Conservation (phyloP, 805 yeast species). For the Yarrowia yakushimensis region DNA sequence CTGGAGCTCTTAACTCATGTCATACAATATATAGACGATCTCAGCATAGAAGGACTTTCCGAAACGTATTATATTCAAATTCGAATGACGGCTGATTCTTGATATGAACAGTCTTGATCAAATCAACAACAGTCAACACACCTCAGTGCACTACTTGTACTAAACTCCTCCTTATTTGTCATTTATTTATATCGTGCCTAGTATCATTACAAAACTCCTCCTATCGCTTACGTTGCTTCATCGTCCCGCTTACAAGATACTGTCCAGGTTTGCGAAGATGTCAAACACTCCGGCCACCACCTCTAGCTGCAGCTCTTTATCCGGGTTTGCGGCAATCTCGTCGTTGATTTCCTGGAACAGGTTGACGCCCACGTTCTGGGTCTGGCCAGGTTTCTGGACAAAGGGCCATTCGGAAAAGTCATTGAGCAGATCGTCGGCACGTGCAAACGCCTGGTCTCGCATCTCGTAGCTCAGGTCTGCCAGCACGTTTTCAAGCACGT, state of each 20-base stretch:
- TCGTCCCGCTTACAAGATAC: slow-evolving; percentile 55
- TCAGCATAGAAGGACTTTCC: too few species aligned
- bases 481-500: slow-evolving; percentile 87
- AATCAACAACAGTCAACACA: too few species aligned
- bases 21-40: too few species aligned
- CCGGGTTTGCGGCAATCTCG: slow-evolving; percentile 51
- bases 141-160: too few species aligned
- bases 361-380: slow-evolving; percentile 64
- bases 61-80: too few species aligned
- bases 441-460: slow-evolving; percentile 84
- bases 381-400: slow-evolving; percentile 45
- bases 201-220: not conserved
- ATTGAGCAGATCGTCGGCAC: slow-evolving; percentile 87
- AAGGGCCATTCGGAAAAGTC: slow-evolving; percentile 88
- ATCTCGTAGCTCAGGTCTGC: slow-evolving; percentile 70
- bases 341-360: slow-evolving; percentile 48
- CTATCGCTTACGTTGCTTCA: too few species aligned
- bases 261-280: slow-evolving; percentile 85
- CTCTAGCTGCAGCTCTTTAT: slow-evolving; percentile 69
- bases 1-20: too few species aligned
- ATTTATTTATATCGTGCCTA: not conserved
- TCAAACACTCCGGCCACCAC: slow-evolving; percentile 78
- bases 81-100: too few species aligned
- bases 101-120: too few species aligned
- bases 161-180: not conserved